Percentiles rank a stretch among this genome's conserved stretches.
Evolutionary conservation across 2,329 filamentous ascomycete genomes (phyloP).

Genomic region (Sporothrix pseudoabietina): DNA sequence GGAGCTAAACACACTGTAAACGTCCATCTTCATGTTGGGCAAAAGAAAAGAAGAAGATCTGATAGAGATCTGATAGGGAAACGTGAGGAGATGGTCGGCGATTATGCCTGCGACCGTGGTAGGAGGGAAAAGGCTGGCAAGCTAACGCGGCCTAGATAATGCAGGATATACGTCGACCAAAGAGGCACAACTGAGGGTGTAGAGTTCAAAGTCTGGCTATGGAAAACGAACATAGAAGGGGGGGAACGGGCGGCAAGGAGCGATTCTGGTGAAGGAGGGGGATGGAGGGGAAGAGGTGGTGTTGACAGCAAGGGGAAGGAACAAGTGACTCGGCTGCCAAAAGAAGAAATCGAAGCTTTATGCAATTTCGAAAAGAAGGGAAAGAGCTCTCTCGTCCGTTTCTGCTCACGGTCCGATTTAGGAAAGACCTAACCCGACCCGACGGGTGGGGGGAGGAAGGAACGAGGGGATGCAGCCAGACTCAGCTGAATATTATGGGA

Average conservation of each 20-base stretch:
- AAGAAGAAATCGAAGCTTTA: not conserved
- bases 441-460: not conserved
- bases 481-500: not conserved
- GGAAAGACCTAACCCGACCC: not conserved
- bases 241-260: slow-evolving; percentile 3
- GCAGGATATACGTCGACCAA: not conserved
- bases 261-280: not conserved
- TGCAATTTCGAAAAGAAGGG: not conserved
- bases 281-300: not conserved
- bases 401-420: slow-evolving; percentile 4
- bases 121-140: not conserved
- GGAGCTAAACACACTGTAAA: slow-evolving; percentile 54
- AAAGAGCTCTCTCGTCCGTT: not conserved
- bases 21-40: slow-evolving; percentile 48
- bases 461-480: not conserved
- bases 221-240: not conserved
- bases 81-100: not conserved
- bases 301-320: not conserved
- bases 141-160: slow-evolving; percentile 11
- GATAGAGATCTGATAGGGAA: not conserved
- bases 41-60: not conserved
- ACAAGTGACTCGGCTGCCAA: not conserved
- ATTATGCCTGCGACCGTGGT: not conserved
- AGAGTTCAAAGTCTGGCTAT: not conserved
- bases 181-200: not conserved